Evolutionary conservation across 179 eudicot species (phyloP).

Genomic region (Pouteria campechiana): DNA sequence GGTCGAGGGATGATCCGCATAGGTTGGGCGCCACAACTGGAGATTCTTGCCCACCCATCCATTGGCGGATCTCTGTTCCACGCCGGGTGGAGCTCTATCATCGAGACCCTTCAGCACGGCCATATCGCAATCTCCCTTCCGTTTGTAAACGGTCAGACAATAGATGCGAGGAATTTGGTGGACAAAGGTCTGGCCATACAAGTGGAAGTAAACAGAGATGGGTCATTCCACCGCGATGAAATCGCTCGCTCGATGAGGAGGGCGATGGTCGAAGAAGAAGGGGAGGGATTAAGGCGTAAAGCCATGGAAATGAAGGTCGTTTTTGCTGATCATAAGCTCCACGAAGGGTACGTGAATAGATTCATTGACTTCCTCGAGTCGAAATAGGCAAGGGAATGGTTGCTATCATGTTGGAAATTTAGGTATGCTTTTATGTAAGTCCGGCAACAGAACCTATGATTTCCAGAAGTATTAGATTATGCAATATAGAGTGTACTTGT

Average conservation of each 20-base stretch:
- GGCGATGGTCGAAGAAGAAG: conserved; percentile 22
- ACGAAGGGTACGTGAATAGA: conserved; percentile 14
- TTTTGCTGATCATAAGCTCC: conserved; percentile 14
- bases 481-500: too few species aligned
- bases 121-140: conserved; percentile 11
- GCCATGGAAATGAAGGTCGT: conserved; percentile 9
- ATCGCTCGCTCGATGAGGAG: conserved; percentile 14
- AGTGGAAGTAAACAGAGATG: conserved; percentile 24
- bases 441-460: too few species aligned
- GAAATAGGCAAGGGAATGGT: too few species aligned
- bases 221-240: conserved; percentile 13
- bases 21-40: conserved; percentile 26
- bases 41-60: conserved; percentile 17
- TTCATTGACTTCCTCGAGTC: too few species aligned
- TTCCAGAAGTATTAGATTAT: too few species aligned
- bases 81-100: conserved; percentile 13
- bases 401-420: too few species aligned
- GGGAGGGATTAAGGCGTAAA: conserved; percentile 10
- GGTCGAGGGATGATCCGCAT: conserved; percentile 10
- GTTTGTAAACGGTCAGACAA: conserved; percentile 6
- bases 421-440: too few species aligned
- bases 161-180: conserved; percentile 16
- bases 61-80: conserved; percentile 15
- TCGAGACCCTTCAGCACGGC: conserved; percentile 13
- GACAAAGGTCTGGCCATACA: conserved; percentile 28